A percentile compares a stretch with the other conserved stretches of the same genome.
Evolutionary conservation across 352 stramenopile genomes (phyloP).

Genomic region (Phytophthora agathidicida): DNA sequence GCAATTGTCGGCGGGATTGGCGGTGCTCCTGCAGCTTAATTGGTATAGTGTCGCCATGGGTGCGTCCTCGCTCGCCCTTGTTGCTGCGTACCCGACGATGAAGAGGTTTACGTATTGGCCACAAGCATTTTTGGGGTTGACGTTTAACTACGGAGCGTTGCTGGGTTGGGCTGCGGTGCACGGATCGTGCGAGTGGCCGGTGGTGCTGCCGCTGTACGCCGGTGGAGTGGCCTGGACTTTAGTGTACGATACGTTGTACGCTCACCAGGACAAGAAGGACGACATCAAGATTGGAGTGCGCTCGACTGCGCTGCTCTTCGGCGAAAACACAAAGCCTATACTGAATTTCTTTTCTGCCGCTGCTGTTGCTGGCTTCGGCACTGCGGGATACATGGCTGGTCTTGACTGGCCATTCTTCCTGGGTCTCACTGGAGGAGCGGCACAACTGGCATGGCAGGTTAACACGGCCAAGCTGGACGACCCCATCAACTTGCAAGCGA

Average conservation of each 20-base stretch:
- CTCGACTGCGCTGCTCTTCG: constrained; percentile 96
- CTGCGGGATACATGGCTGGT: constrained; percentile 77
- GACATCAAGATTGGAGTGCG: constrained; percentile 96
- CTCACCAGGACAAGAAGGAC: constrained; percentile 98
- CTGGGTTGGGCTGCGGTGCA: constrained; percentile 94
- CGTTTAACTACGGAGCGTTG: constrained; percentile 98
- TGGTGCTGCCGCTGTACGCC: constrained; percentile 95
- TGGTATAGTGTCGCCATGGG: constrained; percentile 94
- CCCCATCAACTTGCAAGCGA: constrained; percentile 91
- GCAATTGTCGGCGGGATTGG: constrained; percentile 93
- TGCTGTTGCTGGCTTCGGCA: constrained; percentile 67
- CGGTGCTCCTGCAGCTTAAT: constrained; percentile 95
- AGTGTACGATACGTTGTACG: constrained; percentile 99
- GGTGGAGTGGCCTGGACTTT: constrained; percentile 97
- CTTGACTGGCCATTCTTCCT: constrained; percentile 91
- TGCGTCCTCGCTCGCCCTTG: constrained; percentile 92
- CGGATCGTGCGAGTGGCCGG: constrained; percentile 73
- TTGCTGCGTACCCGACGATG: constrained; percentile 97
- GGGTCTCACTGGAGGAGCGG: constrained; percentile 85
- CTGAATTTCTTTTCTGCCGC: constrained; percentile 86
- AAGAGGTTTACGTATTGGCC: constrained; percentile 98
- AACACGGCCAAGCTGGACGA: constrained; percentile 96
- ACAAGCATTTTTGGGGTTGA: constrained; percentile 96
- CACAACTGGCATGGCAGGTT: constrained; percentile 97
- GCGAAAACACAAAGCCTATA: constrained; percentile 93